Percentiles rank a stretch among this genome's conserved stretches.
Conservation (phyloP, 192 early-diverging fungal species). For the Podila epicladia region DNA sequence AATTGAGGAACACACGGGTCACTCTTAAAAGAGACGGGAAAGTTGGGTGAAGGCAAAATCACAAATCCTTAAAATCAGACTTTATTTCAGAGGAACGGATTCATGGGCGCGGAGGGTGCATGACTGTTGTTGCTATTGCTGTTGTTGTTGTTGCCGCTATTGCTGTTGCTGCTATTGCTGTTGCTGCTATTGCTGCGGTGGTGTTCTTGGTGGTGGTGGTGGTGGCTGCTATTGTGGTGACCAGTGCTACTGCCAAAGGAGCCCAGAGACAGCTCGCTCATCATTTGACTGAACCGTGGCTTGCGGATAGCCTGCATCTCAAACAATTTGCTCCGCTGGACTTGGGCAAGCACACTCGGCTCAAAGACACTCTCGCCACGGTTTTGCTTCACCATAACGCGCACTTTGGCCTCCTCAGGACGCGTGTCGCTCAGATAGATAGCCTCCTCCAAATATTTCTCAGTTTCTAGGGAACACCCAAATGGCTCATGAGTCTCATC, state of each 20-base stretch:
- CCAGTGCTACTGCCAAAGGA: background rate
- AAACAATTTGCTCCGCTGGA: constrained; percentile 32
- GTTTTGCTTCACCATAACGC: constrained; percentile 25
- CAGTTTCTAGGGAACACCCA: background rate
- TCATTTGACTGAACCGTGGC: constrained; percentile 19
- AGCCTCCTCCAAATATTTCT: background rate
- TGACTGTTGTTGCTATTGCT: too few species aligned
- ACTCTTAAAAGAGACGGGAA: too few species aligned
- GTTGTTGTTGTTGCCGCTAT: too few species aligned
- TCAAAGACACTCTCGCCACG: constrained; percentile 20
- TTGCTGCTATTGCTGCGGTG: too few species aligned
- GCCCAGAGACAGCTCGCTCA: constrained; percentile 1
- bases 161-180: too few species aligned
- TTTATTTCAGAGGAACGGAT: constrained; percentile 6
- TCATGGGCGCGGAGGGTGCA: background rate
- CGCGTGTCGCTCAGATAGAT: constrained; percentile 2
- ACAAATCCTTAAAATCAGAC: too few species aligned
- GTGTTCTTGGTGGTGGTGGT: too few species aligned
- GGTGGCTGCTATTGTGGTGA: background rate
- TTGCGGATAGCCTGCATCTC: constrained; percentile 39
- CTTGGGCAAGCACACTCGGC: constrained; percentile 20
- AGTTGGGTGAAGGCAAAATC: too few species aligned
- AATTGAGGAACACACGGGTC: too few species aligned
- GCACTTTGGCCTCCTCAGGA: constrained; percentile 18
- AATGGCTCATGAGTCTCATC: background rate